Conservation (phyloP, 805 yeast species). For the Myxozyma neglecta region DNA sequence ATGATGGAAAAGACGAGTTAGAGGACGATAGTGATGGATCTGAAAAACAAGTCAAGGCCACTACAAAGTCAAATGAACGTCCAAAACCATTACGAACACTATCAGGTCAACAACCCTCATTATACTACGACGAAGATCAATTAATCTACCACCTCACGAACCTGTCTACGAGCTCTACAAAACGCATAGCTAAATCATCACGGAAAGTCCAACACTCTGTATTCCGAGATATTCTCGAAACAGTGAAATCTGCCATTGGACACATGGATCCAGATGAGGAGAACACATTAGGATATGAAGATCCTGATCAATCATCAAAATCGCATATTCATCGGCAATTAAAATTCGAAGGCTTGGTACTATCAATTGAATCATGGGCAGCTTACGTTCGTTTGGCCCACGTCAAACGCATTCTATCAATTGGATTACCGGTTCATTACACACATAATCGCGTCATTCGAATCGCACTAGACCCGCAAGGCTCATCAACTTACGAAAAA, state of each 20-base stretch:
- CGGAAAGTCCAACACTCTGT: conserved; percentile 32
- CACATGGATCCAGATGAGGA: neutral
- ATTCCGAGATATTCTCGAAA: conserved; percentile 33
- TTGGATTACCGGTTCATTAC: conserved; percentile 35
- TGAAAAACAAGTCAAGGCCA: neutral
- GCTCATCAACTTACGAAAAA: conserved; percentile 20
- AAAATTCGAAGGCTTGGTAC: conserved; percentile 26
- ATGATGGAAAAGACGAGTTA: neutral
- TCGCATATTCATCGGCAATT: conserved; percentile 25
- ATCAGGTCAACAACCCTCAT: conserved; percentile 10
- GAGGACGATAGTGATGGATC: neutral
- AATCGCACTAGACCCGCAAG: conserved; percentile 15
- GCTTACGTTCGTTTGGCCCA: conserved; percentile 27
- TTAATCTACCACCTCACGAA: conserved; percentile 23
- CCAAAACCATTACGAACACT: conserved; percentile 10
- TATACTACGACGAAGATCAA: conserved; percentile 29
- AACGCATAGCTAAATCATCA: conserved; percentile 32
- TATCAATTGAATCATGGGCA: conserved; percentile 33
- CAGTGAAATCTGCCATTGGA: conserved; percentile 26
- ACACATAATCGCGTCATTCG: conserved; percentile 28
- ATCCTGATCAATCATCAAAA: conserved; percentile 9
- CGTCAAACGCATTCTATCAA: conserved; percentile 25
- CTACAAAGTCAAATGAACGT: neutral
- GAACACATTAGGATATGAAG: conserved; percentile 12
- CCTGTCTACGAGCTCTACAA: conserved; percentile 32